Base-by-base conservation (phyloP, 1,284 basidiomycete species). In the Fomitopsis pinicola region DNA sequence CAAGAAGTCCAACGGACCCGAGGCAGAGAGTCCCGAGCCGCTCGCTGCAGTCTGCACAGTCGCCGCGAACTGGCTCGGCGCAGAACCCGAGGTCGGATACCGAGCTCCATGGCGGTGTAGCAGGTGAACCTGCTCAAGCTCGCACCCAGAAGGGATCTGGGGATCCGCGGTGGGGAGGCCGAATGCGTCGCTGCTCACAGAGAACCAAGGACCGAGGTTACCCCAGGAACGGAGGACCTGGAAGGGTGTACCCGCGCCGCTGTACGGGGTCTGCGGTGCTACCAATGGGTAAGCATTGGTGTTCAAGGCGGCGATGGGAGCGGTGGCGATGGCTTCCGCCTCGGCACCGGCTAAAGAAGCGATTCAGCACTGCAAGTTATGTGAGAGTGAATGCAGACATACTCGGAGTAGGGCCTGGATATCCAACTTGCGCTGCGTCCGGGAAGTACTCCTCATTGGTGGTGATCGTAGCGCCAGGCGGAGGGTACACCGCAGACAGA, bases 141-240 rank as follows among this genome's bases (percentile, higher is more conserved):
- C 71, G 68, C 85, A 87, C 0, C 78, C 76, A 0, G 77, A 74
- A 0, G 85, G 86, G 6, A 85, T 68, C 10, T 76, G 59, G 1
- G 82, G 79, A 5, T 81, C 79, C 1, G 85, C 76, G 28, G 80
- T 68, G 36, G 76, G 75, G 12, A 88, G 75, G 19, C 85, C 86
- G 66, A 85, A 86, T 2, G 69, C 70, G 44, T 63, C 72, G 15
- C 77, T 38, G n/a, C 19, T 72, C 33, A 86, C 79, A 4, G 83
- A 85, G 67, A 81, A 81, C 78, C 81, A 83, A 3, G 86, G 86
- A 0, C 81, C 74, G 26, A 88, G 78, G 68, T 82, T 85, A 17
- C 84, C 87, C 76, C 82, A 81, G 64, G 79, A 74, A 50, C 64
- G 68, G 17, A 69, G 57, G 8, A 67, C 57, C 60, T 73, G 63